Conservation (phyloP, 2,329 filamentous ascomycete genomes). For the Zymoseptoria crescenta region DNA sequence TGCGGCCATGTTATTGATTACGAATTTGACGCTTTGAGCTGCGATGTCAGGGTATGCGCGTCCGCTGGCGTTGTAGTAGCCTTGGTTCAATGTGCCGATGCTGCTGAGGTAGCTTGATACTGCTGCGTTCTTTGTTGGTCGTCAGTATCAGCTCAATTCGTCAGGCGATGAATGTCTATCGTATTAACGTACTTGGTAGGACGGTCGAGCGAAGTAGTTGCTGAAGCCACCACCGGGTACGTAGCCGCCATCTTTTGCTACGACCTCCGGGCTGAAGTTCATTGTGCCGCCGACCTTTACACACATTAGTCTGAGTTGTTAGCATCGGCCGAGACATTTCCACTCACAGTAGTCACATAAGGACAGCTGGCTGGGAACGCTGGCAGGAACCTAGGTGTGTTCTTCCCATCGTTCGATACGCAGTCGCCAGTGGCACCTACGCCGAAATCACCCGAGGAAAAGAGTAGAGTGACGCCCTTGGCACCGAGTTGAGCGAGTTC, state of each 20-base stretch:
- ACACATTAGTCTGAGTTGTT: constrained; percentile 20
- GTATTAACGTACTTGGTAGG: constrained; percentile 34
- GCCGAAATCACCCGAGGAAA: constrained; percentile 48
- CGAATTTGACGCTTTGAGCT: neutral
- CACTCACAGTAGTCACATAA: constrained; percentile 35
- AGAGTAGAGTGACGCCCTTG: constrained; percentile 53
- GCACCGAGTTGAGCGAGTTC: constrained; percentile 55
- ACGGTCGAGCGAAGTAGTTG: constrained; percentile 34
- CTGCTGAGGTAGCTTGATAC: constrained; percentile 32
- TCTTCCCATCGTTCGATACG: constrained; percentile 37
- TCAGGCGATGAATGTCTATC: constrained; percentile 9
- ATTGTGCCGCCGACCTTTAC: constrained; percentile 37
- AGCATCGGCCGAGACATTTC: constrained; percentile 9
- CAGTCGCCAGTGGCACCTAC: constrained; percentile 40
- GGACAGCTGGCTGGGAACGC: constrained; percentile 38
- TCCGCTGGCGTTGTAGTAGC: constrained; percentile 34
- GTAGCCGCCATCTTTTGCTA: constrained; percentile 36
- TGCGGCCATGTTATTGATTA: neutral
- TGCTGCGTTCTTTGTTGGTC: neutral
- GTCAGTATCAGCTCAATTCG: neutral
- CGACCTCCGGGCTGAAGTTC: constrained; percentile 34
- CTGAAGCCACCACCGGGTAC: constrained; percentile 32
- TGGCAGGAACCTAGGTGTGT: constrained; percentile 35
- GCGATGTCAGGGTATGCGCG: constrained; percentile 36
- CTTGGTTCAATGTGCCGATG: constrained; percentile 31